Conservation (phyloP, 139 green algal species). For the Chlamydomonas sphaeroides region DNA sequence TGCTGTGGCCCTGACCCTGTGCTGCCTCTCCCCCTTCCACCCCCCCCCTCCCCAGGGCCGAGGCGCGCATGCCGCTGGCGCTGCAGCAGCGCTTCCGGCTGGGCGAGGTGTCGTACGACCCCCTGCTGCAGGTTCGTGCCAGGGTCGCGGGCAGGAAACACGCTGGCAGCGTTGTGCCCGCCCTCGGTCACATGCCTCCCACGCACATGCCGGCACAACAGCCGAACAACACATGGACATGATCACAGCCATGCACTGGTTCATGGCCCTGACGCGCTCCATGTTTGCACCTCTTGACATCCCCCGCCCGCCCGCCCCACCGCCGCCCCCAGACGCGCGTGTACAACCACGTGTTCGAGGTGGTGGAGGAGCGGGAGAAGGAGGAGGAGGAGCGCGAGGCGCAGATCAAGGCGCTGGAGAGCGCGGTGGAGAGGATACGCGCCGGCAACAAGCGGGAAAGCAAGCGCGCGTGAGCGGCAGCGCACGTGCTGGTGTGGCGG, state of each 20-base stretch:
- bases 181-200: no score
- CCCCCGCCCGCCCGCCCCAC: no score
- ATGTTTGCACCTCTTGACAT: no score
- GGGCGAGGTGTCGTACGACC: slow-evolving; percentile 49
- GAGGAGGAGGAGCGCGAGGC: slow-evolving; percentile 42
- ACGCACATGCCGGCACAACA: no score
- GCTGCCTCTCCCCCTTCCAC: background rate
- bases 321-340: slow-evolving; percentile 37
- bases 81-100: slow-evolving; percentile 54
- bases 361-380: slow-evolving; percentile 38
- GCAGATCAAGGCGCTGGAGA: slow-evolving; percentile 37
- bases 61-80: slow-evolving; percentile 46
- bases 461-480: slow-evolving; percentile 3
- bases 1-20: no score
- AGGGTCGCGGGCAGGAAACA: no score
- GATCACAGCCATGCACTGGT: no score
- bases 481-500: no score
- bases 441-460: background rate
- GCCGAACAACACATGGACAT: no score
- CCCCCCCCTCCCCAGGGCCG: slow-evolving; percentile 17
- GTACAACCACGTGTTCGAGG: slow-evolving; percentile 70
- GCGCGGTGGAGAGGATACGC: slow-evolving; percentile 11
- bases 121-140: no score
- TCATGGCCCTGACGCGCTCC: no score
- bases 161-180: no score